Evolutionary conservation across 78 protist genomes (phyloP).

Genomic region (Dictyostelium citrinum): DNA sequence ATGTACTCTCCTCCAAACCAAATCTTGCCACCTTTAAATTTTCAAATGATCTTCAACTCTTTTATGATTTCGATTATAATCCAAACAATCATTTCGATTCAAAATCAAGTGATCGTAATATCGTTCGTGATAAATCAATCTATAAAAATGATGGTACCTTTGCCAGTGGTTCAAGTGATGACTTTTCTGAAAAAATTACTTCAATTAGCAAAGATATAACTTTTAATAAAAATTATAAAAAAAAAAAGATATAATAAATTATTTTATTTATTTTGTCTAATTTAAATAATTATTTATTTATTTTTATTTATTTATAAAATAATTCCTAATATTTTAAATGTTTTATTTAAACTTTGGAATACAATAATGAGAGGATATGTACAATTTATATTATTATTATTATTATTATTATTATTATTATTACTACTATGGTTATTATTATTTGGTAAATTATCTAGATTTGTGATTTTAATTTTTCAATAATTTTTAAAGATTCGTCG

Average conservation of each 20-base stretch:
- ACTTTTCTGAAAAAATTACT: background rate
- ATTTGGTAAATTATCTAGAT: too few relatives aligned
- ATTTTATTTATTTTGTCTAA: too few relatives aligned
- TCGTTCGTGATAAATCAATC: constrained; percentile 12
- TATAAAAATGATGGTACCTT: constrained; percentile 9
- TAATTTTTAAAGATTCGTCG: constrained; percentile 23
- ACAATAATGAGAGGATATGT: too few relatives aligned
- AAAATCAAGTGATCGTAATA: background rate
- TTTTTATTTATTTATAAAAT: too few relatives aligned
- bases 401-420: too few relatives aligned
- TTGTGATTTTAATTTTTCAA: constrained; percentile 20
- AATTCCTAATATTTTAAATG: too few relatives aligned
- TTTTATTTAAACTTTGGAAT: too few relatives aligned
- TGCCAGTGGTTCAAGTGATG: background rate
- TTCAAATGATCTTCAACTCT: background rate
- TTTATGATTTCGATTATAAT: constrained; percentile 30
- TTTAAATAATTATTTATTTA: too few relatives aligned
- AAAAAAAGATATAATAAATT: background rate
- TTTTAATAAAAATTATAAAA: constrained; percentile 41
- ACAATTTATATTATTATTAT: too few relatives aligned
- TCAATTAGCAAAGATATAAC: constrained; percentile 27
- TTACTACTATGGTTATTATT: too few relatives aligned
- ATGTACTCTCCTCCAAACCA: constrained; percentile 19
- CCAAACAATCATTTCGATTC: background rate
- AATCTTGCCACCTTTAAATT: background rate